phyloP scores from a whole-genome alignment of 371 early-diverging fungal genomes.

The Apophysomyces variabilis region DNA sequence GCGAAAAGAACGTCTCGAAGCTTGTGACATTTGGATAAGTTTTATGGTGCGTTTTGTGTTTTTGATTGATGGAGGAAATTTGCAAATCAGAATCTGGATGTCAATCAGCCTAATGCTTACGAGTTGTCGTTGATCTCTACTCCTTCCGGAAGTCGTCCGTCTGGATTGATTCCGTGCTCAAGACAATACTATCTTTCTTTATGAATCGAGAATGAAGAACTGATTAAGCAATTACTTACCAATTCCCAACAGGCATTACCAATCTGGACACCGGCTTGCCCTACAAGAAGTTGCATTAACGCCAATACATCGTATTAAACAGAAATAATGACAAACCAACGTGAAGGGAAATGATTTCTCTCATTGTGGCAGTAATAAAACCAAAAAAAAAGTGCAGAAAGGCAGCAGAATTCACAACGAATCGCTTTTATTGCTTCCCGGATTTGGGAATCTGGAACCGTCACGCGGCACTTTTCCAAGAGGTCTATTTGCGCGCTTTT shows the following conservation, averaged over 20 bases:
- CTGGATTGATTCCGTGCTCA: constrained; percentile 96
- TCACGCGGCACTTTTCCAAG: no score
- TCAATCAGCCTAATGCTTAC: constrained; percentile 5
- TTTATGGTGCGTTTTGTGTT: neutral
- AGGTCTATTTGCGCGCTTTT: no score
- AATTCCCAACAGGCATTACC: constrained; percentile 99
- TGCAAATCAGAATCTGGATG: neutral
- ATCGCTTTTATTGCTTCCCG: no score
- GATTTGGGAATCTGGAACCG: no score
- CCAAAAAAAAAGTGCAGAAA: neutral
- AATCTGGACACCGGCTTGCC: constrained; percentile 98
- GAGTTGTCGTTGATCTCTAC: constrained; percentile 12
- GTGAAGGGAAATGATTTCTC: constrained; percentile 98
- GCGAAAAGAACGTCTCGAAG: constrained; percentile 89
- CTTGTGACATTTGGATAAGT: neutral
- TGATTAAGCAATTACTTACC: neutral
- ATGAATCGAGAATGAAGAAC: neutral
- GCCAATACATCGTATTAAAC: neutral
- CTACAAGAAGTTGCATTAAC: neutral
- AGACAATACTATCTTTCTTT: constrained; percentile 74
- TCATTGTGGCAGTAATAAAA: constrained; percentile 61
- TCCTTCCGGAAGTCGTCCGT: constrained; percentile 83
- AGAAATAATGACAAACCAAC: constrained; percentile 31
- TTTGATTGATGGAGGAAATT: neutral
- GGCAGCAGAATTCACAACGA: no score